phyloP scores from a whole-genome alignment of 768 basidiomycete genomes.

The Multifurca ochricompacta region DNA sequence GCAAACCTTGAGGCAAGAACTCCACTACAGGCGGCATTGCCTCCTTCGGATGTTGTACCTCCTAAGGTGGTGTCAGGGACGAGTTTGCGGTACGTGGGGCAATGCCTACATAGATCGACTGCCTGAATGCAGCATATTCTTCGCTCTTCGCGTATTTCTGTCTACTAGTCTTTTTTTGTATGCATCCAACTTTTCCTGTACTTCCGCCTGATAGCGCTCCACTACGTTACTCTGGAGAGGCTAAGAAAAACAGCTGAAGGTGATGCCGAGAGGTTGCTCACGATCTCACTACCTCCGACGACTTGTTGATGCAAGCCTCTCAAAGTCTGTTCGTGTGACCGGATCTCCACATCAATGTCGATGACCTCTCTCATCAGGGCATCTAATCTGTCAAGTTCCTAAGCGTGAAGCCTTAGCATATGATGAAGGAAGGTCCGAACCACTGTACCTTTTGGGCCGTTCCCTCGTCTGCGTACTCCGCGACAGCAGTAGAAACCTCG shows the following conservation, averaged over 20 bases:
- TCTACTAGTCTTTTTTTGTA: conserved; percentile 59
- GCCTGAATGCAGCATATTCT: conserved; percentile 53
- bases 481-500: conserved; percentile 49
- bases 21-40: conserved; percentile 74
- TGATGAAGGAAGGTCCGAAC: neutral
- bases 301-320: conserved; percentile 50
- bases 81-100: neutral
- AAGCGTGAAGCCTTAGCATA: neutral
- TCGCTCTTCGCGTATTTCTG: conserved; percentile 69
- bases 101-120: conserved; percentile 42
- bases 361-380: conserved; percentile 57
- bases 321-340: conserved; percentile 45
- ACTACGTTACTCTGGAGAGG: conserved; percentile 42
- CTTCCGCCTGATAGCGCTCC: conserved; percentile 42
- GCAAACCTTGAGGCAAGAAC: conserved; percentile 59
- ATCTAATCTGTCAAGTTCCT: conserved; percentile 60
- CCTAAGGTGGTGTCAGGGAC: conserved; percentile 35
- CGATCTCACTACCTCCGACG: conserved; percentile 40
- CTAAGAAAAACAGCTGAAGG: neutral
- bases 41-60: conserved; percentile 53
- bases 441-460: conserved; percentile 43
- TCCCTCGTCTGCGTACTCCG: conserved; percentile 51
- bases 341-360: conserved; percentile 58
- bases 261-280: conserved; percentile 35
- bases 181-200: conserved; percentile 35